Conservation (phyloP, 2,329 filamentous ascomycete species). For the Fusarium cyanostomum region DNA sequence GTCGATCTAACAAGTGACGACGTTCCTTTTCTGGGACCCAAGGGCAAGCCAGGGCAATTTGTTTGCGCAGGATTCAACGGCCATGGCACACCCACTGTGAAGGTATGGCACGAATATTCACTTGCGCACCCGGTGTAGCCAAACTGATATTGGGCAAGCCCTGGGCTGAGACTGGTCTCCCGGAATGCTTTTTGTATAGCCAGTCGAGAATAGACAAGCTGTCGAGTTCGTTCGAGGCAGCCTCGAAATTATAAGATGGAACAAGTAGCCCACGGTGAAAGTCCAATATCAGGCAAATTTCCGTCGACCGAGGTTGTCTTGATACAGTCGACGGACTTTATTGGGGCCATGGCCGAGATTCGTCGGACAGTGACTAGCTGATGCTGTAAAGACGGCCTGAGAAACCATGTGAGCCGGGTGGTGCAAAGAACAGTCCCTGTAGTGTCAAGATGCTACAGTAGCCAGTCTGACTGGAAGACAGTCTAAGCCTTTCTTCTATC, state of each 20-base stretch:
- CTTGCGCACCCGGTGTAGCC: background rate
- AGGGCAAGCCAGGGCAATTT: background rate
- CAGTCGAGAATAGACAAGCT: background rate
- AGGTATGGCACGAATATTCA: background rate
- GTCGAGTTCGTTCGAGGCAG: background rate
- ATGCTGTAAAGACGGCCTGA: too few species aligned
- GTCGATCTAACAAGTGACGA: background rate
- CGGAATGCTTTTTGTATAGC: background rate
- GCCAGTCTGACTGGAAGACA: too few species aligned
- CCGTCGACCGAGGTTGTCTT: too few species aligned
- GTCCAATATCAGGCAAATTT: too few species aligned
- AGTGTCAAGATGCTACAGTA: too few species aligned
- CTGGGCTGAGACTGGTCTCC: background rate
- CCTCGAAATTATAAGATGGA: background rate
- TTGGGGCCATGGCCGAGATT: too few species aligned
- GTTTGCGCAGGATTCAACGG: background rate
- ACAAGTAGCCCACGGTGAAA: too few species aligned
- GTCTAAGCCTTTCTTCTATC: too few species aligned
- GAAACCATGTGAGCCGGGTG: too few species aligned
- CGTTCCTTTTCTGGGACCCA: background rate
- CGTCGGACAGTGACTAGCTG: too few species aligned
- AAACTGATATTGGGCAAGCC: background rate
- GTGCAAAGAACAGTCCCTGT: too few species aligned
- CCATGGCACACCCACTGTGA: background rate
- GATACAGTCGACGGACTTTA: too few species aligned